Base-by-base conservation (phyloP, 139 green algal species). In the Coccomyxa sp. region DNA sequence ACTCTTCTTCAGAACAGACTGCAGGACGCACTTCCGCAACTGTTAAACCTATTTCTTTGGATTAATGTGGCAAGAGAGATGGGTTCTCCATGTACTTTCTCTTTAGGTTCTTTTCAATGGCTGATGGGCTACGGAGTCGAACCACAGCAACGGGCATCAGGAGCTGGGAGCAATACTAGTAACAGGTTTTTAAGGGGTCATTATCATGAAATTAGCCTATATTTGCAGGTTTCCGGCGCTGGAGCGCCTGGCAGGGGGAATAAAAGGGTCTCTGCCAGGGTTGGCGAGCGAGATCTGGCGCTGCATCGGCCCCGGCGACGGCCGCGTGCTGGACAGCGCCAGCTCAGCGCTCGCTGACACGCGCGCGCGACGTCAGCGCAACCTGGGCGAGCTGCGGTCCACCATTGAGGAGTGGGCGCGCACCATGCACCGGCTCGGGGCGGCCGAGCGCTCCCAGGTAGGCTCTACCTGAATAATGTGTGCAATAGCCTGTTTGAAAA, bases 381-480 rank as follows among this genome's bases (percentile, higher is more conserved):
- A 95, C 86, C 81, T 68, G 23, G 76, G 81, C 12, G 32, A 25
- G 15, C 87, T 95, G 66, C 77, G 90, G 27, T 58, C 60, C 0
- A 57, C 85, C n/a, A 85, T 94, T 80, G 87, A 92, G 17, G 66
- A 83, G 25, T 89, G 86, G 91, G 87, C 88, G 18, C 87, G 88
- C 16, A 31, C 81, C 79, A 79, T 94, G 82, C 80, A 85, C 75
- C 32, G 67, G 15, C 83, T 83, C 28, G 91, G 92, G 59, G 88
- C 88, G 0, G 88, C 86, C 15, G 93, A 97, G 82, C 85, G 88
- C 21, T 30, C 83, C 0, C 77, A 86, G 67, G 86, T 90, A n/a
- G 57, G 81, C 63, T 21, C 63, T 25, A 68, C 14, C 60, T 71
- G 7, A 51, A 51, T 51, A 51, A 51, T 51, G 3, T 51, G 38